phyloP scores from a whole-genome alignment of 1,284 basidiomycete genomes.

The Taiwanofungus camphoratus region DNA sequence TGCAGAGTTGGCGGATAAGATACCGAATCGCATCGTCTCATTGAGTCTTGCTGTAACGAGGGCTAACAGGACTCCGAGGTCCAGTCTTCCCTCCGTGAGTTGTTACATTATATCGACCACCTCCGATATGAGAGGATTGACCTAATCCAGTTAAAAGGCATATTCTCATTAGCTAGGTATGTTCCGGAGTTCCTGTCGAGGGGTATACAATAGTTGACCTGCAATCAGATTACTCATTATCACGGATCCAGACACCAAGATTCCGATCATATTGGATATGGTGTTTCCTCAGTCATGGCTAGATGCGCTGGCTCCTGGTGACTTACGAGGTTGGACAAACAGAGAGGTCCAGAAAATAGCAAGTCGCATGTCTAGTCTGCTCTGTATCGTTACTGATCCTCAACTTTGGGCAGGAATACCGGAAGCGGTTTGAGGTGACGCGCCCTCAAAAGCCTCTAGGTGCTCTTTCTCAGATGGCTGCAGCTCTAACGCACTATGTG shows the following conservation, averaged over 20 bases:
- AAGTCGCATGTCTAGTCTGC: slow-evolving; percentile 8
- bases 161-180: slow-evolving; percentile 33
- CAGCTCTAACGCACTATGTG: slow-evolving; percentile 68
- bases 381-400: background rate
- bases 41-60: slow-evolving; percentile 69
- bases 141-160: slow-evolving; percentile 38
- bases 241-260: slow-evolving; percentile 43
- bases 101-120: background rate
- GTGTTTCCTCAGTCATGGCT: slow-evolving; percentile 60
- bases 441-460: slow-evolving; percentile 60
- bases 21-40: slow-evolving; percentile 63
- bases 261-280: slow-evolving; percentile 53
- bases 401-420: slow-evolving; percentile 35
- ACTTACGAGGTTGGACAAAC: slow-evolving; percentile 56
- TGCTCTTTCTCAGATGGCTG: slow-evolving; percentile 69
- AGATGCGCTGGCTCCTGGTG: slow-evolving; percentile 41
- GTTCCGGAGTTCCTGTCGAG: background rate
- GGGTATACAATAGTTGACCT: background rate
- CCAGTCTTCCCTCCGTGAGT: slow-evolving; percentile 57
- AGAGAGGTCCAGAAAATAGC: slow-evolving; percentile 51
- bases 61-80: slow-evolving; percentile 45
- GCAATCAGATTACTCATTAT: slow-evolving; percentile 38
- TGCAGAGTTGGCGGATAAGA: slow-evolving; percentile 58
- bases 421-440: slow-evolving; percentile 48
- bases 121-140: background rate